Evolutionary conservation across 352 stramenopile genomes (phyloP), one percentile per base, ranked within the genome.

Genomic region (Phytophthora aleatoria): DNA sequence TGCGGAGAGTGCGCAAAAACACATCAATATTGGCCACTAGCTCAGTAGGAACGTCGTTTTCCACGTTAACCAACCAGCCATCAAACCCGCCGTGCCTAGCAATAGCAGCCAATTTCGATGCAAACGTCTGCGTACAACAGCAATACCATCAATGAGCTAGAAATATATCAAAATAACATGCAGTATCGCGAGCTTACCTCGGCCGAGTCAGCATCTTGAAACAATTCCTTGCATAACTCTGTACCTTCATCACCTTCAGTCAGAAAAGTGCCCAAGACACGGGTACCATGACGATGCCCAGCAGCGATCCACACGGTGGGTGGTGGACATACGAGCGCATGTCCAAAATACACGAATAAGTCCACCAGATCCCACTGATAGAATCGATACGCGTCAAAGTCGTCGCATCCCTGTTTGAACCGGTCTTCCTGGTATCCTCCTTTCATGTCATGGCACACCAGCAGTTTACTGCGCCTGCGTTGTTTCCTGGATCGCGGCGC

Each of bases 61-160:
- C 76, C 24, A 89, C 68, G 50, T 86, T 86, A n/a, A 89, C 53
- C n/a, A 89, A 67, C 71, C 79, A 89, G 9, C 80, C 80, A 48
- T 87, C 81, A 41, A 90, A 86, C 10, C 74, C 71, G 33, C 77
- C 62, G 16, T 80, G 65, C 28, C 56, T 53, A 27, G 78, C 69
- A 31, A 85, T 83, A 20, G 36, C 55, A 53, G 64, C 71, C 41
- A 90, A 28, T 44, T 81, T 76, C 4, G 45, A 49, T 8, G 76
- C 81, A 39, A 74, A 74, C 8, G 8, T 54, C 63, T 85, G 52
- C 33, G 38, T 45, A 35, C 6, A 60, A 15, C 28, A 60, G 20
- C 10, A 59, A 24, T 26, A 53, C 15, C 24, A 50, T 20, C 13
- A 30, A 16, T 16, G 16, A 11, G 15, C 20, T 43, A 38, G 1